Base-by-base conservation (phyloP, 2,329 filamentous ascomycete species). In the Fusarium musae region DNA sequence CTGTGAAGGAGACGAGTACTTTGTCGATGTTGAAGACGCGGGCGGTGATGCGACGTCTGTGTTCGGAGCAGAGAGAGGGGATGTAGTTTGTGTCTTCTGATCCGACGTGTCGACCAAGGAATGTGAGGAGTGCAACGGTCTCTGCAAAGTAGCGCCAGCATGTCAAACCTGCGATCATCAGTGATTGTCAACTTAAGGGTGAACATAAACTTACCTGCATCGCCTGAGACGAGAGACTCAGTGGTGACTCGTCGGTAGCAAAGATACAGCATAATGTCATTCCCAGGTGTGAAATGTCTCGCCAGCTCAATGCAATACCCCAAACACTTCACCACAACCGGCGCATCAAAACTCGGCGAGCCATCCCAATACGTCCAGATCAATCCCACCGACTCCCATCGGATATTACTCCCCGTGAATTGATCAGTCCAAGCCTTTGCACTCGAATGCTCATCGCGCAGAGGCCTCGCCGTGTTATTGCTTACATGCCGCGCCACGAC, bases 1-100 rank as follows among this genome's bases (percentile, higher is more conserved):
- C 89, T 2, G 85, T 84, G 50, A 90, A 89, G 0, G 86, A 83
- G 0, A 87, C 84, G 1, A 82, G 79, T 13, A 84, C 84, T 47
- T 89, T 89, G 73, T 91, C 88, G 13, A 84, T 73, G 39, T 78
- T 80, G 62, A 84, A 86, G 26, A 85, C 69, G 4, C 80, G 74
- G 0, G 78, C 78, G 9, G 83, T 82, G 6, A 85, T 54, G 5
- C 77, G 76, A 4, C 79, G 72, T 28, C 75, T 70, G 43, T 75
- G 73, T 52, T 86, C 84, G 0, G 81, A 80, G 5, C 80, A 74
- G 3, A 83, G 75, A 0, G 83, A 79, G 0, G 82, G 80, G 5
- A 70, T 46, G 50, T 83, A 83, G 0, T 72, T 66, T 9, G 75
- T 50, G 9, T 73, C 70, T 12, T 75, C 69, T 2, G 73, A 53